phyloP scores from a whole-genome alignment of 2,329 filamentous ascomycete genomes.

The Akanthomyces muscarius region DNA sequence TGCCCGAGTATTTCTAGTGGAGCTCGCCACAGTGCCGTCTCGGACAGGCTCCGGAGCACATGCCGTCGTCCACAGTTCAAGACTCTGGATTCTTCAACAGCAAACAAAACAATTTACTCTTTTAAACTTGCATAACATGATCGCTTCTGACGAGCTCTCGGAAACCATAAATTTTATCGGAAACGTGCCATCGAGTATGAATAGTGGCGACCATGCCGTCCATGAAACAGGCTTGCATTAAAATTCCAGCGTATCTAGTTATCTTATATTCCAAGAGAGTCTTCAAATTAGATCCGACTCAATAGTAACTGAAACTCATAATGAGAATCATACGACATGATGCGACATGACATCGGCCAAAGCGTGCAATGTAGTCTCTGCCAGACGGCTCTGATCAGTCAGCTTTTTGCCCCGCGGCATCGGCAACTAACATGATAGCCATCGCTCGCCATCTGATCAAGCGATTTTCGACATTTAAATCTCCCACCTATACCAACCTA shows the following conservation, averaged over 20 bases:
- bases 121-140: no score
- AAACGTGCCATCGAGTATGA: no score
- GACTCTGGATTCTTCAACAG: no score
- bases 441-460: conserved; percentile 6
- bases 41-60: not conserved
- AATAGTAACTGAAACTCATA: not conserved
- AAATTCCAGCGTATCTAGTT: not conserved
- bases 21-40: not conserved
- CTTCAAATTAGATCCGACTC: not conserved
- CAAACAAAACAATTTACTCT: no score
- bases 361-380: not conserved
- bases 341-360: not conserved
- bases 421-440: conserved; percentile 6
- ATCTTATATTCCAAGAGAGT: not conserved
- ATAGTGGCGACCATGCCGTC: not conserved
- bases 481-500: not conserved
- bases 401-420: conserved; percentile 16
- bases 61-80: not conserved
- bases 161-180: no score
- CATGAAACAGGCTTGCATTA: not conserved
- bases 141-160: no score
- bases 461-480: no score
- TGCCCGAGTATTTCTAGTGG: not conserved
- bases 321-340: not conserved
- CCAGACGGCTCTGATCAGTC: conserved; percentile 4